A percentile compares a stretch with the other conserved stretches of the same genome.
Conservation (phyloP, 371 early-diverging fungal species). For the Conidiobolus incongruus region DNA sequence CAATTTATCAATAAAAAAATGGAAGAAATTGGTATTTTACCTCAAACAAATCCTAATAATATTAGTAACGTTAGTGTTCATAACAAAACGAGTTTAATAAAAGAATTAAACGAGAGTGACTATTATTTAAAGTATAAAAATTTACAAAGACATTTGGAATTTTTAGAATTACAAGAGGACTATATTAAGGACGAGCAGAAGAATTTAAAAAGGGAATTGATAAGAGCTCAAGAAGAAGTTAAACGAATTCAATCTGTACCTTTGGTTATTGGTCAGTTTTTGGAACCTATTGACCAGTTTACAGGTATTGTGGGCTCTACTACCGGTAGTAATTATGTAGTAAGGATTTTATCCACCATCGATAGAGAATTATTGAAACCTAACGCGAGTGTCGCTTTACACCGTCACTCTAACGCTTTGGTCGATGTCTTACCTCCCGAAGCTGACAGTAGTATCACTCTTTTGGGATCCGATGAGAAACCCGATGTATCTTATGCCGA, state of each 20-base stretch:
- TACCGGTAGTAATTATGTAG: slow-evolving; percentile 89
- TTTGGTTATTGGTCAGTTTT: slow-evolving; percentile 97
- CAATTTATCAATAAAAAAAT: too few relatives aligned
- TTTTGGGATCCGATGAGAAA: slow-evolving; percentile 86
- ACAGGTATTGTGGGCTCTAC: slow-evolving; percentile 97
- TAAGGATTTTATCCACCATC: slow-evolving; percentile 93
- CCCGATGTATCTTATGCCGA: slow-evolving; percentile 96
- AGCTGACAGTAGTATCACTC: slow-evolving; percentile 90
- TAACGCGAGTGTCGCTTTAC: slow-evolving; percentile 90
- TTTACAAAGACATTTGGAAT: slow-evolving; percentile 85
- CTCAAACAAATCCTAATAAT: too few relatives aligned
- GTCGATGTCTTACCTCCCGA: slow-evolving; percentile 94
- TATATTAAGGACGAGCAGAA: slow-evolving; percentile 98
- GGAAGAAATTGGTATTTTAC: too few relatives aligned
- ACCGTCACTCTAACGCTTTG: slow-evolving; percentile 96
- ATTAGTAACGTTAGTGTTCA: too few relatives aligned
- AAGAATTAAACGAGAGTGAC: slow-evolving; percentile 48
- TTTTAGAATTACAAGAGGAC: slow-evolving; percentile 94
- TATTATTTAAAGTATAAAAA: slow-evolving; percentile 85
- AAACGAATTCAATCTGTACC: slow-evolving; percentile 98
- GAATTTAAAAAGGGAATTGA: slow-evolving; percentile 88
- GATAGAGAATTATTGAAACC: slow-evolving; percentile 98
- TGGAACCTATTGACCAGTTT: slow-evolving; percentile 96
- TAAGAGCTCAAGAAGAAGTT: slow-evolving; percentile 94
- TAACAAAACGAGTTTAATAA: slow-evolving; percentile 14